A percentile compares a stretch with the other conserved stretches of the same genome.
Conservation (phyloP, 2,329 filamentous ascomycete genomes). For the Diaporthe aspalathi region DNA sequence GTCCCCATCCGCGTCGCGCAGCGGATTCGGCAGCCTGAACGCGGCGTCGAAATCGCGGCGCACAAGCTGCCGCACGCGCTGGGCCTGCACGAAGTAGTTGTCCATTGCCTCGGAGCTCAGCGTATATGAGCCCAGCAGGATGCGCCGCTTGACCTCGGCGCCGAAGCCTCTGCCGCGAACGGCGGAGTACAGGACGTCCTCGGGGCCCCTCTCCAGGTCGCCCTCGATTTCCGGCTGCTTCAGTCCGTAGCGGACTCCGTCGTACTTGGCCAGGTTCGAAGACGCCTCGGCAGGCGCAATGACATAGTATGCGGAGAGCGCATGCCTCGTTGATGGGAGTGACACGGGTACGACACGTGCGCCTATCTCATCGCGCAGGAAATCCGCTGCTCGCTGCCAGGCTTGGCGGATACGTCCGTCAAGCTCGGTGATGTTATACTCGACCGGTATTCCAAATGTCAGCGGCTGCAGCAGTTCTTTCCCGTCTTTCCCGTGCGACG, state of each 20-base stretch:
- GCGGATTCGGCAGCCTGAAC: constrained; percentile 77
- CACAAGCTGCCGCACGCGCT: constrained; percentile 85
- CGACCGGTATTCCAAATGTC: constrained; percentile 70
- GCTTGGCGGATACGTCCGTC: constrained; percentile 73
- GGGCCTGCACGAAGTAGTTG: constrained; percentile 96
- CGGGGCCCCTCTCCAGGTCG: constrained; percentile 61
- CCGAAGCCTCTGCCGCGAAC: constrained; percentile 83
- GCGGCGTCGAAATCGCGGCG: constrained; percentile 86
- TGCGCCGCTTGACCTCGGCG: constrained; percentile 84
- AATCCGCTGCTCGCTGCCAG: constrained; percentile 73
- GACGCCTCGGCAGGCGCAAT: constrained; percentile 95
- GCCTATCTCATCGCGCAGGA: constrained; percentile 69
- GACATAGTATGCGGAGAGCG: constrained; percentile 93
- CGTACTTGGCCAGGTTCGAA: constrained; percentile 96
- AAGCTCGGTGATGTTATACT: constrained; percentile 92
- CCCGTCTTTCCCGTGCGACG: constrained; percentile 41
- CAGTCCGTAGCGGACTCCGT: constrained; percentile 83
- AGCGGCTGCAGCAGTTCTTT: constrained; percentile 48
- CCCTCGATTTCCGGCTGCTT: constrained; percentile 35
- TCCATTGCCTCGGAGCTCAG: constrained; percentile 91
- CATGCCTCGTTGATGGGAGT: constrained; percentile 84
- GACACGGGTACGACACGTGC: constrained; percentile 80
- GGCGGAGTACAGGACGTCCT: constrained; percentile 78
- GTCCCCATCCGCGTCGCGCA: constrained; percentile 57
- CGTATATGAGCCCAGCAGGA: constrained; percentile 89